Evolutionary conservation across 306 rosid species (phyloP).

Genomic region (Ormosia semicastrata): DNA sequence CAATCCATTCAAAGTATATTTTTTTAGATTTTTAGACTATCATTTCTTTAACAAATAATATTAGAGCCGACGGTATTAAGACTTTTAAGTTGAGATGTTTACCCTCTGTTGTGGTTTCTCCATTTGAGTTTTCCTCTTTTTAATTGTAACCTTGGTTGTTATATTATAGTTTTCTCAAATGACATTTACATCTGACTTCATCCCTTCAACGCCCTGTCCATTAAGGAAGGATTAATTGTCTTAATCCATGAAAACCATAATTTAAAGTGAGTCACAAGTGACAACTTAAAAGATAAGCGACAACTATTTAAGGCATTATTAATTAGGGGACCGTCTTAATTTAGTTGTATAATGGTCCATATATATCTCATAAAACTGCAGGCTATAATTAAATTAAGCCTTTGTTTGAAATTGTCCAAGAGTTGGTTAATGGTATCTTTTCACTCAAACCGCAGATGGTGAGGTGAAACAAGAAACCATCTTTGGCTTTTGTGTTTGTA

Average conservation of each 20-base stretch:
- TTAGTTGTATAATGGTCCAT: background rate
- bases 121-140: no score
- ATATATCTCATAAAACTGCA: background rate
- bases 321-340: background rate
- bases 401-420: constrained; percentile 14
- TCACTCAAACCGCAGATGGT: constrained; percentile 13
- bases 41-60: no score
- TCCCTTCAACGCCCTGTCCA: background rate
- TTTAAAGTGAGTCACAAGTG: constrained; percentile 11
- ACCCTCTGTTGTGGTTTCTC: no score
- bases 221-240: background rate
- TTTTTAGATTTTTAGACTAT: no score
- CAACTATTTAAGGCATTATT: constrained; percentile 6
- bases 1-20: no score
- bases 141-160: background rate
- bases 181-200: background rate
- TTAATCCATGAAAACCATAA: background rate
- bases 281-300: background rate
- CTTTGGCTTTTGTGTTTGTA: background rate
- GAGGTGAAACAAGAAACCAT: background rate
- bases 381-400: background rate
- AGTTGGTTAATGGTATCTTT: constrained; percentile 2
- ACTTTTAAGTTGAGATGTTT: no score
- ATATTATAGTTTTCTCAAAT: constrained; percentile 3
- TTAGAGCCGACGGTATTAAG: no score